These are phyloP conservation scores for Pseudocercospora musae DNA, from an alignment of 2,329 filamentous ascomycete genomes.

Conservation along the genomic window DNA sequence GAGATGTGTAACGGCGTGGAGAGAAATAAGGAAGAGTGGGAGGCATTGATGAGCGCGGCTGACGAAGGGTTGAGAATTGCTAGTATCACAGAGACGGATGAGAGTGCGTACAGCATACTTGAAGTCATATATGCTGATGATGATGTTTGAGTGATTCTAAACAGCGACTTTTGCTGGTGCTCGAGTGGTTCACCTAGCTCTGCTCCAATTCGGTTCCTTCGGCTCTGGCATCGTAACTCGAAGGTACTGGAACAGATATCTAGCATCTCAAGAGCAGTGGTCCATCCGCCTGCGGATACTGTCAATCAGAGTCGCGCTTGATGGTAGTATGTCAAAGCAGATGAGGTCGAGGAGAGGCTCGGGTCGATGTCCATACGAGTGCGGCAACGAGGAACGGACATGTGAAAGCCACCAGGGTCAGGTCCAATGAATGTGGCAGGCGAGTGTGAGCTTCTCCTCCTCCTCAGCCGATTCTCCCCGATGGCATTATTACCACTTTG, in stretches of 20 bases:
- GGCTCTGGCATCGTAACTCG: neutral
- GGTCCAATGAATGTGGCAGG: neutral
- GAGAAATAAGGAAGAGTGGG: neutral
- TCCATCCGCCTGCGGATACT: neutral
- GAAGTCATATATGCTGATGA: neutral
- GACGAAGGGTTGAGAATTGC: neutral
- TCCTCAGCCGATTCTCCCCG: neutral
- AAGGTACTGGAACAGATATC: no score
- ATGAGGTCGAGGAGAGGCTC: neutral
- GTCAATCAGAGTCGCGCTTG: neutral
- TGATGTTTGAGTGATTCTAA: neutral
- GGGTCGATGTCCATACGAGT: neutral
- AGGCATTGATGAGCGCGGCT: neutral
- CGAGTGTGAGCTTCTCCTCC: neutral
- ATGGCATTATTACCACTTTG: neutral
- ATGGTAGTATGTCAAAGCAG: neutral
- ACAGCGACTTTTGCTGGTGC: neutral
- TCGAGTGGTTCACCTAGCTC: neutral
- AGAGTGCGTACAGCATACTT: neutral
- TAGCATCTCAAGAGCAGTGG: neutral
- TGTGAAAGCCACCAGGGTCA: constrained; percentile 1
- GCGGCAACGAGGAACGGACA: neutral
- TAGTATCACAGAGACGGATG: neutral
- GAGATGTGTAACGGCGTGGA: neutral
- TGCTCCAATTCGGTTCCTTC: neutral